Conservation (phyloP, 2,329 filamentous ascomycete species). For the Bipolaris zeicola region DNA sequence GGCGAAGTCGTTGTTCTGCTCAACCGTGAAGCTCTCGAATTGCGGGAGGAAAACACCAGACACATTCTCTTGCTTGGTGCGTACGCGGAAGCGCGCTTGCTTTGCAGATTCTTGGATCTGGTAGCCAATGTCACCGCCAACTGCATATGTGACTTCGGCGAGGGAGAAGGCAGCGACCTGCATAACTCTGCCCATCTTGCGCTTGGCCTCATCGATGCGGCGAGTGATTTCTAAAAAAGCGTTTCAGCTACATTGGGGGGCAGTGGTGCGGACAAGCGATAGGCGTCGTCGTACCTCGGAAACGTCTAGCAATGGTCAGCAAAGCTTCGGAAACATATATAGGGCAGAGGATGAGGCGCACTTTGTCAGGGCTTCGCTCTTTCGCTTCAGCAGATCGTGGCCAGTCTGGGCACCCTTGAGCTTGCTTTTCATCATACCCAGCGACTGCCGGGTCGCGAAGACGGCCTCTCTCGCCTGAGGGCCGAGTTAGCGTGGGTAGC, state of each 20-base stretch:
- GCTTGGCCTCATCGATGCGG: slow-evolving; percentile 97
- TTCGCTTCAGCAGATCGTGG: slow-evolving; percentile 93
- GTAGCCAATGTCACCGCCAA: slow-evolving; percentile 91
- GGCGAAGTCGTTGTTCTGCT: slow-evolving; percentile 93
- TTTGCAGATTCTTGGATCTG: slow-evolving; percentile 97
- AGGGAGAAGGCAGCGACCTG: slow-evolving; percentile 98
- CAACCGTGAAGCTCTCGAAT: slow-evolving; percentile 88
- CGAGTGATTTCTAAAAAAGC: slow-evolving; percentile 75
- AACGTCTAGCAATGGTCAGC: slow-evolving; percentile 65
- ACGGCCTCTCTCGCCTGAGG: slow-evolving; percentile 88
- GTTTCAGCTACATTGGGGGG: slow-evolving; percentile 32
- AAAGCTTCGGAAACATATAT: slow-evolving; percentile 9
- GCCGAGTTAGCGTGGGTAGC: slow-evolving; percentile 27
- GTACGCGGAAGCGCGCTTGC: slow-evolving; percentile 87
- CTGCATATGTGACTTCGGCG: slow-evolving; percentile 95
- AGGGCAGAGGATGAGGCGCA: slow-evolving; percentile 52
- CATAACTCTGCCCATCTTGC: slow-evolving; percentile 99
- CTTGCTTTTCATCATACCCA: slow-evolving; percentile 97
- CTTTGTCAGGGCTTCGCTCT: slow-evolving; percentile 98
- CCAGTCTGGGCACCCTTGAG: slow-evolving; percentile 80
- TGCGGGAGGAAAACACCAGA: slow-evolving; percentile 92
- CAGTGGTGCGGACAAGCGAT: slow-evolving; percentile 3
- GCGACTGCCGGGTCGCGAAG: slow-evolving; percentile 95
- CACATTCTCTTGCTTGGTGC: slow-evolving; percentile 97
- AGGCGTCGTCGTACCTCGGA: slow-evolving; percentile 70